Base-by-base conservation (phyloP, 2,329 filamentous ascomycete genomes). In the Paracoccidioides lutzii region DNA sequence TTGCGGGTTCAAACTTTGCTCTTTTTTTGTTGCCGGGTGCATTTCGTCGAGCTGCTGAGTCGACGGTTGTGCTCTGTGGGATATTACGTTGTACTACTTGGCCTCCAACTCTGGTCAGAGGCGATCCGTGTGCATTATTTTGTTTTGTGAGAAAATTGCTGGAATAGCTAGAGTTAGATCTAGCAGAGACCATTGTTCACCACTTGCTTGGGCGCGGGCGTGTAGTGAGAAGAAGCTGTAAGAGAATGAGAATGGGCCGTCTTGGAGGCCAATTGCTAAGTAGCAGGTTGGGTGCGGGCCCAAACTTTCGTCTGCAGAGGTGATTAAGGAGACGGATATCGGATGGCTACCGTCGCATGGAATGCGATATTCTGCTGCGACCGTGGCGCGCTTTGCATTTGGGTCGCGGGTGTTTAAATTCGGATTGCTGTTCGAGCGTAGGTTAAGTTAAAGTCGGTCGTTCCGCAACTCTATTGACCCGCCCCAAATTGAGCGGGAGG, bases 121-220 rank as follows among this genome's bases (percentile, higher is more conserved):
- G 62, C 33, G 61, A 55, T 1, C 44, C 9, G 1, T 38, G 50
- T 1, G 51, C 58, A 22, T 57, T 55, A 56, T 64, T 64, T 0
- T 22, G 55, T 40, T 32, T 62, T 2, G 62, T 67, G 9, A 68
- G 41, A 1, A 54, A 56, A 44, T 55, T 66, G 6, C 61, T 63
- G 8, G 64, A 61, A 55, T 59, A 62, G 56, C 66, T 69, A 2
- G 67, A 57, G 55, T 68, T 57, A 8, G 60, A 65, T 41, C 64
- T 64, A 12, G 57, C 35, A 55, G 14, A n/a, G 12, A 42, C 28
- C 50, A 52, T 52, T 52, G 50, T 44, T 43, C 14, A 28, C 4
- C 32, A 3, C n/a, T 5, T 30, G 12, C 8, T 5, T 49, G n/a
- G 46, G 14, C 4, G 14, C 3, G n/a, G 4, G 2, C 14, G 5